Evolutionary conservation across 1,139 yeast genomes (phyloP).

Genomic region (Saccharomyces hybrid): DNA sequence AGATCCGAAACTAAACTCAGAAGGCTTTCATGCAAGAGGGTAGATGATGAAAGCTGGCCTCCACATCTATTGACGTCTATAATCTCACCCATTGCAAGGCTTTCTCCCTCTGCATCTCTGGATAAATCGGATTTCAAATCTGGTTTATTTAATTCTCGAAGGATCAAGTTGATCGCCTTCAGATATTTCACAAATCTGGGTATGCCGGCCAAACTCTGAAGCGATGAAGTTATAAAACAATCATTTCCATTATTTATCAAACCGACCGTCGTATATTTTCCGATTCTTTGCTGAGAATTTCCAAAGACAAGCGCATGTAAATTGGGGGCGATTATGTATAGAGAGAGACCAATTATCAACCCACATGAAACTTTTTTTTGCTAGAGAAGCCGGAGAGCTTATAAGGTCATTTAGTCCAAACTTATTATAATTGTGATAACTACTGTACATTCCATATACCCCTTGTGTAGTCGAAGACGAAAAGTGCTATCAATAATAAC

Average conservation of each 20-base stretch:
- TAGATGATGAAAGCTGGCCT: neutral
- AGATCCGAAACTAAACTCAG: slow-evolving; percentile 29
- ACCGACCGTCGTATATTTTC: slow-evolving; percentile 65
- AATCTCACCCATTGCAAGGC: neutral
- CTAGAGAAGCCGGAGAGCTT: neutral
- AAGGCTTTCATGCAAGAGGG: slow-evolving; percentile 9
- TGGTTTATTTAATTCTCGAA: slow-evolving; percentile 1
- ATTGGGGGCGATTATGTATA: slow-evolving; percentile 10
- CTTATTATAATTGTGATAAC: neutral
- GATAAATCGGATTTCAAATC: neutral
- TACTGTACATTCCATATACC: neutral
- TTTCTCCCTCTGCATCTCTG: neutral
- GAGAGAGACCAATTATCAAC: slow-evolving; percentile 1
- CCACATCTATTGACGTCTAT: neutral
- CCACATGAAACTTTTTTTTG: slow-evolving; percentile 3
- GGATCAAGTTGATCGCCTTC: slow-evolving; percentile 35
- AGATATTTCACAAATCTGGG: slow-evolving; percentile 59
- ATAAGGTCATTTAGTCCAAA: neutral
- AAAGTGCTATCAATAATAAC: neutral
- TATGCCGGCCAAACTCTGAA: slow-evolving; percentile 74
- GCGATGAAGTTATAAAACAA: slow-evolving; percentile 86
- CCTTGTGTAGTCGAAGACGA: neutral
- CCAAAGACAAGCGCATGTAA: slow-evolving; percentile 1
- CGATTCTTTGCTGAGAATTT: slow-evolving; percentile 42
- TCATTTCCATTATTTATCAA: slow-evolving; percentile 74